Conservation (phyloP, 1,284 basidiomycete genomes). For the Ustilago tritici region DNA sequence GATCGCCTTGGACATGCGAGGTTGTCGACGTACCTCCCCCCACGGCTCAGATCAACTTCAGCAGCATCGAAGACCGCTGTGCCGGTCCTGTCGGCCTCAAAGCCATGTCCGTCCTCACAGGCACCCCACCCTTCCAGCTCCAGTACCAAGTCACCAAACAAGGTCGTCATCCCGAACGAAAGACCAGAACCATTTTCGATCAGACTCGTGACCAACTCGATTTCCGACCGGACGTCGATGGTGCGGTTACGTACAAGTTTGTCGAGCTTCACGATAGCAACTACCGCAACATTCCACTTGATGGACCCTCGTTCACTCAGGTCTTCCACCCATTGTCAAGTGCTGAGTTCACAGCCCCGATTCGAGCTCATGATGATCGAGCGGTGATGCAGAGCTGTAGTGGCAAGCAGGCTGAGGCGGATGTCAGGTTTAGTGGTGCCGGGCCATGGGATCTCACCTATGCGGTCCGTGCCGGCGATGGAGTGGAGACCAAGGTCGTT, state of each 20-base stretch:
- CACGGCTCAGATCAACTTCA: constrained; percentile 85
- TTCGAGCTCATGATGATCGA: constrained; percentile 40
- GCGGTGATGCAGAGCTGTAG: constrained; percentile 65
- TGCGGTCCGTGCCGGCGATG: constrained; percentile 48
- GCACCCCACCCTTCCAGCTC: constrained; percentile 91
- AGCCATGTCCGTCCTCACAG: constrained; percentile 85
- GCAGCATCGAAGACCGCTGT: constrained; percentile 84
- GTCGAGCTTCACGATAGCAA: constrained; percentile 83
- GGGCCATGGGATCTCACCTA: constrained; percentile 68
- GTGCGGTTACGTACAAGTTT: constrained; percentile 89
- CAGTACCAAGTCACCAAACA: constrained; percentile 79
- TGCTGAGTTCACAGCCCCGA: constrained; percentile 59
- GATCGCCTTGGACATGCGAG: constrained; percentile 62
- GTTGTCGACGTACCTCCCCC: constrained; percentile 75
- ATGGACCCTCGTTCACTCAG: constrained; percentile 64
- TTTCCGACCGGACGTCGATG: constrained; percentile 86
- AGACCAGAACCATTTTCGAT: constrained; percentile 74
- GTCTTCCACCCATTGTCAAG: constrained; percentile 66
- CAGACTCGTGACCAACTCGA: constrained; percentile 84
- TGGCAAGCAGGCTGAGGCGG: constrained; percentile 59
- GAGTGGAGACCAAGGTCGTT: constrained; percentile 46
- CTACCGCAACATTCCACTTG: constrained; percentile 77
- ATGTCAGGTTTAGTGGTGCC: constrained; percentile 60
- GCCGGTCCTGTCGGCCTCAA: constrained; percentile 93
- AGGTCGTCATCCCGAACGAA: constrained; percentile 67